phyloP scores from a whole-genome alignment of 2,329 filamentous ascomycete genomes.

The Trichoderma harzianum region DNA sequence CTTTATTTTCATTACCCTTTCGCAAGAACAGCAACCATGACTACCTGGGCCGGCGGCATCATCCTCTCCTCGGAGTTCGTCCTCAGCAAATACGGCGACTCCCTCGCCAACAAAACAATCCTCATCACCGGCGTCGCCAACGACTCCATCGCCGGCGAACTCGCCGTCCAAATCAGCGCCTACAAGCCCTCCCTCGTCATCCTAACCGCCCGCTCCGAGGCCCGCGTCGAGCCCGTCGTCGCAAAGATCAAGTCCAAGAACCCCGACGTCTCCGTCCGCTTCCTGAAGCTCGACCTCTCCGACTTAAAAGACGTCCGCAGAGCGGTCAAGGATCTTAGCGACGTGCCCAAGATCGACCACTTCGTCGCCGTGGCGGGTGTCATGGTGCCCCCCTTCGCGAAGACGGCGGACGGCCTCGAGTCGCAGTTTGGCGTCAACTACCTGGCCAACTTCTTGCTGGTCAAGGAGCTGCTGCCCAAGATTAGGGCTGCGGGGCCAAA shows the following conservation, averaged over 20 bases:
- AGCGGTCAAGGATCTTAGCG: conserved; percentile 3
- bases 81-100: neutral
- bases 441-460: conserved; percentile 50
- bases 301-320: neutral
- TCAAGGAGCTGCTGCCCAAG: conserved; percentile 43
- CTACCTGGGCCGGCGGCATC: neutral
- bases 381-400: conserved; percentile 15
- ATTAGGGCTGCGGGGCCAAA: conserved; percentile 6
- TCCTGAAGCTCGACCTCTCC: conserved; percentile 12
- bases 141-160: conserved; percentile 18
- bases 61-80: conserved; percentile 6
- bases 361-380: conserved; percentile 17
- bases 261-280: neutral
- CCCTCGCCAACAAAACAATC: conserved; percentile 4
- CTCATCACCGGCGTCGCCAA: conserved; percentile 17
- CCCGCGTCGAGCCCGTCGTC: conserved; percentile 7
- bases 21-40: neutral
- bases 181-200: conserved; percentile 16
- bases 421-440: conserved; percentile 51
- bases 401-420: conserved; percentile 23
- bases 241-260: neutral
- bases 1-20: neutral
- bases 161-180: conserved; percentile 18
- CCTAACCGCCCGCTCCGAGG: neutral
- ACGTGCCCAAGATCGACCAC: conserved; percentile 15